phyloP scores from a whole-genome alignment of 1,284 basidiomycete genomes.

The Grifola frondosa region DNA sequence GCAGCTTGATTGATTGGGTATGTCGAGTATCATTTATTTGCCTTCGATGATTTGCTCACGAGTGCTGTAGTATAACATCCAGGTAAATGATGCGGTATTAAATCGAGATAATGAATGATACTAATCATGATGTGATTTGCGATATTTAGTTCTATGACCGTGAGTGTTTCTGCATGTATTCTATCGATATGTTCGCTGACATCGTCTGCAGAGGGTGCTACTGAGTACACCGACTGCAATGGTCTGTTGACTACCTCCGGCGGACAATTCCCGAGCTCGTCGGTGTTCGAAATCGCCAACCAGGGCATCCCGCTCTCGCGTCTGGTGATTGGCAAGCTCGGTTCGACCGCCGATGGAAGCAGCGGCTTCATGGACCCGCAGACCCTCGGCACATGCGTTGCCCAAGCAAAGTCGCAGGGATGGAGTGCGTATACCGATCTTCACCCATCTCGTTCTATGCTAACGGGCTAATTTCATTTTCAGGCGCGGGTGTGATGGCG shows the following conservation, averaged over 20 bases:
- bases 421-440: conserved; percentile 44
- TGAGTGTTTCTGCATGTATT: conserved; percentile 28
- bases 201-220: conserved; percentile 43
- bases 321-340: conserved; percentile 62
- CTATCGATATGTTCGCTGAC: conserved; percentile 20
- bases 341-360: conserved; percentile 42
- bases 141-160: conserved; percentile 56
- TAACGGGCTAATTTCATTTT: not conserved
- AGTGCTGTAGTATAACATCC: conserved; percentile 42
- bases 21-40: conserved; percentile 2
- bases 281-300: conserved; percentile 58
- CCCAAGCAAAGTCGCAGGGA: conserved; percentile 50
- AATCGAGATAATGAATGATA: not conserved
- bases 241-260: conserved; percentile 44
- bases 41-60: not conserved
- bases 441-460: not conserved
- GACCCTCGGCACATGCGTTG: conserved; percentile 53
- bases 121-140: not conserved
- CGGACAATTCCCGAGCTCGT: conserved; percentile 22
- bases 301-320: conserved; percentile 50
- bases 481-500: conserved; percentile 29
- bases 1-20: conserved; percentile 42
- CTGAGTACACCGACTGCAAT: conserved; percentile 51
- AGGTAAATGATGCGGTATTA: too few species aligned
- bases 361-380: conserved; percentile 53